These are phyloP conservation scores for Mycosphaerella sp. DNA, from an alignment of 2,329 filamentous ascomycete species.

Conservation along the genomic window DNA sequence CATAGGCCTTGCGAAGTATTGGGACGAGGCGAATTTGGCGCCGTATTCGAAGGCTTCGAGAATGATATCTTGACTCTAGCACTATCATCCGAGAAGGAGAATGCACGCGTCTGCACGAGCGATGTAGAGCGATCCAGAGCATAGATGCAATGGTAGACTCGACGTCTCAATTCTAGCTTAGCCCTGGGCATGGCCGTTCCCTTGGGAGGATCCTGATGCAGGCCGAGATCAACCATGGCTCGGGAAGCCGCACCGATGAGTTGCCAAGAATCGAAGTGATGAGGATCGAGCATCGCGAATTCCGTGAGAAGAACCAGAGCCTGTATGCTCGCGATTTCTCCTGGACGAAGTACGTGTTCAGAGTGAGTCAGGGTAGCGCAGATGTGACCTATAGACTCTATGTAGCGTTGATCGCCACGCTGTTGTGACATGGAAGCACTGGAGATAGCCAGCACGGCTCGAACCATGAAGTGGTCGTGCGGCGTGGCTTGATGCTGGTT, in stretches of 20 bases:
- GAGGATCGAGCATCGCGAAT: constrained; percentile 83
- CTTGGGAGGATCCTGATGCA: constrained; percentile 82
- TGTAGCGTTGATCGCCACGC: constrained; percentile 57
- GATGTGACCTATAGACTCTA: constrained; percentile 54
- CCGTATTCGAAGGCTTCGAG: constrained; percentile 26
- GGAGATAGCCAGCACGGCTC: constrained; percentile 82
- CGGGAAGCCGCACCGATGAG: constrained; percentile 84
- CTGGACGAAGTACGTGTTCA: constrained; percentile 76
- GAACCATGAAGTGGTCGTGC: constrained; percentile 77
- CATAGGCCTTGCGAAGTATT: constrained; percentile 38
- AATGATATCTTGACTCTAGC: constrained; percentile 72
- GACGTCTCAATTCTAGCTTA: constrained; percentile 68
- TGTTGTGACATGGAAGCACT: constrained; percentile 65
- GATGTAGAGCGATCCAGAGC: constrained; percentile 84
- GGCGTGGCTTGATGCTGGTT: constrained; percentile 55
- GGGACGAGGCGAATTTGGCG: constrained; percentile 20
- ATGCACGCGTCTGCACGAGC: constrained; percentile 77
- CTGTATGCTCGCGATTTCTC: constrained; percentile 78
- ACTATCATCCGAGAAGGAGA: constrained; percentile 89
- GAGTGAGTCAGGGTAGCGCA: constrained; percentile 66
- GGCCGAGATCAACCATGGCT: constrained; percentile 79
- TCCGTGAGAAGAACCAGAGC: constrained; percentile 78
- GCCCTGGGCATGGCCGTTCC: constrained; percentile 61
- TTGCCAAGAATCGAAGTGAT: constrained; percentile 91
- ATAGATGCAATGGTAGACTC: constrained; percentile 87